Percentiles rank a stretch among this genome's conserved stretches.
phyloP scores from a whole-genome alignment of 2,329 filamentous ascomycete species.

The Penicillium aurantiogriseum region DNA sequence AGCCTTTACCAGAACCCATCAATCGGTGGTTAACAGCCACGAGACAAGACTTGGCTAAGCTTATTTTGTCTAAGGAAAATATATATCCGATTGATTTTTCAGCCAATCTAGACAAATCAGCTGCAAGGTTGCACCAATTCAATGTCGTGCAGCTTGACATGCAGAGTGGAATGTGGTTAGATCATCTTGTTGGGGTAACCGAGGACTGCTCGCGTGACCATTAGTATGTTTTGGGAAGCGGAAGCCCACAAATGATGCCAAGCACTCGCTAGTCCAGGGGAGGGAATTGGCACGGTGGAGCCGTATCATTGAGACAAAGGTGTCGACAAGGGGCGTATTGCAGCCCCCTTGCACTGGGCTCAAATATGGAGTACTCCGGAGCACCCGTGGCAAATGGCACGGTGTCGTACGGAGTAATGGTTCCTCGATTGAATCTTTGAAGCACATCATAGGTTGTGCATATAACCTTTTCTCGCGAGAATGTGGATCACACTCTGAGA shows the following conservation, averaged over 20 bases:
- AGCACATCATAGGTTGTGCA: neutral
- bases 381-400: too few relatives aligned
- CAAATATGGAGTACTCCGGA: neutral
- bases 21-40: neutral
- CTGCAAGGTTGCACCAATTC: neutral
- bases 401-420: neutral
- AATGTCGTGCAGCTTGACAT: neutral
- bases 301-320: neutral
- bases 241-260: neutral
- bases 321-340: neutral
- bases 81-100: too few relatives aligned
- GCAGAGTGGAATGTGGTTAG: slow-evolving; percentile 2
- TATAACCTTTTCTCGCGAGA: neutral
- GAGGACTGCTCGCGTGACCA: neutral
- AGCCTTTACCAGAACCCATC: neutral
- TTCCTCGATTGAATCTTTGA: neutral
- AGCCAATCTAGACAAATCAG: too few relatives aligned
- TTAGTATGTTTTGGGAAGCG: neutral
- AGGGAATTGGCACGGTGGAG: neutral
- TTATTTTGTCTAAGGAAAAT: neutral
- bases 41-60: neutral
- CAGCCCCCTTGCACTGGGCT: neutral
- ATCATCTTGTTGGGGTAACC: neutral
- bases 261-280: neutral
- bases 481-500: neutral